These are phyloP conservation scores for Magnaporthiopsis rhizophila DNA, from an alignment of 2,329 filamentous ascomycete species.

Conservation along the genomic window DNA sequence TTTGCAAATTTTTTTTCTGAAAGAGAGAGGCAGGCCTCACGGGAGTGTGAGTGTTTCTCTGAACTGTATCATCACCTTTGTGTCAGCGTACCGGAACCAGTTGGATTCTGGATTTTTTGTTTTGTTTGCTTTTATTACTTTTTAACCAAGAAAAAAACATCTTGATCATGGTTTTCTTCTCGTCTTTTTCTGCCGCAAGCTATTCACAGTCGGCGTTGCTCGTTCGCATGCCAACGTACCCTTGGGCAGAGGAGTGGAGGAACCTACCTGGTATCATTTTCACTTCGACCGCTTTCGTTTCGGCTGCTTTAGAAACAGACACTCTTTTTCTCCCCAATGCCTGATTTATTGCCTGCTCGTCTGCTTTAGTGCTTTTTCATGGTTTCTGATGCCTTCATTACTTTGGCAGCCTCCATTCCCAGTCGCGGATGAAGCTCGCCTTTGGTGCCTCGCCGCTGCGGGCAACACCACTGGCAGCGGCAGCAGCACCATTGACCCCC, in stretches of 20 bases:
- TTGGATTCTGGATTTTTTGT: neutral
- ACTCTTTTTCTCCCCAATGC: neutral
- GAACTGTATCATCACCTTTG: neutral
- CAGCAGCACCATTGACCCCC: no score
- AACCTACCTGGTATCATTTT: neutral
- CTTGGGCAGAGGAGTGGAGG: neutral
- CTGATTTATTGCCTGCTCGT: neutral
- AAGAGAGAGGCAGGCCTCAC: neutral
- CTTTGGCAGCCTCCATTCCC: neutral
- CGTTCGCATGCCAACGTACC: neutral
- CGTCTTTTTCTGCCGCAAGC: neutral
- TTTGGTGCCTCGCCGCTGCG: neutral
- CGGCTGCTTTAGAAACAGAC: neutral
- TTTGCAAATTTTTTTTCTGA: neutral
- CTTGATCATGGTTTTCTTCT: neutral
- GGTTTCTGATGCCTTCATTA: neutral
- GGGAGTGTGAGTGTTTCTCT: neutral
- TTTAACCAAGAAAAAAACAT: neutral
- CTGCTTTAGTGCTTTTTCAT: neutral
- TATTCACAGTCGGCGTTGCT: neutral
- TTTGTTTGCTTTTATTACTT: constrained; percentile 1
- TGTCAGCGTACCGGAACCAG: neutral
- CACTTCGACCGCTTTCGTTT: neutral
- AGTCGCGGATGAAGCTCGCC: neutral
- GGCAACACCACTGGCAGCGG: neutral